Evolutionary conservation across 2,329 filamentous ascomycete species (phyloP), one percentile per base, ranked within the genome.

Genomic region (Penicillium corylophilum): DNA sequence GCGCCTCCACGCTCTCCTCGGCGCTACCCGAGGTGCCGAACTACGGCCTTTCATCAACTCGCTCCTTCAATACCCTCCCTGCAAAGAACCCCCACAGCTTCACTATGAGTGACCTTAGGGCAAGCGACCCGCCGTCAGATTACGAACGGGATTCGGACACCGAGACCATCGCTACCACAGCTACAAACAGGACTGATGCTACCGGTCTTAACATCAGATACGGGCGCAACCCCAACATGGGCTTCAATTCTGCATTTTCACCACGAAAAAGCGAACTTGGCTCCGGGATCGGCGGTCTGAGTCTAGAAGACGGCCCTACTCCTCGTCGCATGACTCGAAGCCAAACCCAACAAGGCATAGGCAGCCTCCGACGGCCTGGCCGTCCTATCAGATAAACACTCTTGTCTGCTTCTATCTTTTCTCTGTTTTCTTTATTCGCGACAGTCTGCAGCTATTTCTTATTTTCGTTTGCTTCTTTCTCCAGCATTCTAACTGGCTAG

Each of bases 141-240:
- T 64, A 64, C 24, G 68, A 68, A 26, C 61, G 57, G 38, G 70
- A 73, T 44, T 73, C 71, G 4, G 71, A 73, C 42, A 63, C 58
- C 22, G 71, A 72, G 51, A 72, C 69, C n/a, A 62, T 66, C 5
- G 60, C 67, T 33, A 71, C 69, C 6, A 64, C 62, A 13, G 62
- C 67, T 13, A 70, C 67, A 1, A 61, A 59, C 5, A 61, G 57
- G 33, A 72, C 69, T 5, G 66, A 70, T 58, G 64, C 62, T 29
- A 71, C 68, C 2, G 66, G 67, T 29, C 63, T 58, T 18, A 68
- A 72, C 38, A 72, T 71, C 36, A 65, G 71, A n/a, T 69, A 72
- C 44, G 70, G 65, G 22, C 59, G 61, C 15, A 56, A 55, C 26
- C 49, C 49, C 7, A 54, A 48, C 20, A 48, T 60, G 15, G 54